Conservation (phyloP, 2,329 filamentous ascomycete species). For the Ilyonectria destructans region DNA sequence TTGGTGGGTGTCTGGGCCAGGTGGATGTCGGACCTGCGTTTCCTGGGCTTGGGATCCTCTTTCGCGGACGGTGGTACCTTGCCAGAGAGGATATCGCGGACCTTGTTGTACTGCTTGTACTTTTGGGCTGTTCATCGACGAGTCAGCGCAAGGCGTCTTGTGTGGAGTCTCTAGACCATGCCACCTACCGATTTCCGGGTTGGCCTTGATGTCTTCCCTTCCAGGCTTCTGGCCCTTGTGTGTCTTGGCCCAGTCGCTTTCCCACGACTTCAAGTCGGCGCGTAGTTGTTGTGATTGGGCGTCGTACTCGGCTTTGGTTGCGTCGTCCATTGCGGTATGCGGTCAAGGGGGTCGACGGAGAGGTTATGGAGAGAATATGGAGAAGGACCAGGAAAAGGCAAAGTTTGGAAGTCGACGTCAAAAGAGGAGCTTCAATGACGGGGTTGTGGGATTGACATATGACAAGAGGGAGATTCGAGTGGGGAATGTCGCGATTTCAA, state of each 20-base stretch:
- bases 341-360: not conserved
- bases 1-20: slow-evolving; percentile 67
- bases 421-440: slow-evolving; percentile 9
- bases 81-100: slow-evolving; percentile 73
- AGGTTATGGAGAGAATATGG: not conserved
- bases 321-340: slow-evolving; percentile 62
- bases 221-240: slow-evolving; percentile 80
- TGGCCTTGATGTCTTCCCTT: slow-evolving; percentile 83
- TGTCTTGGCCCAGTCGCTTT: slow-evolving; percentile 75
- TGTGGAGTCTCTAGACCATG: rapidly evolving
- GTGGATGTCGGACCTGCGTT: slow-evolving; percentile 59
- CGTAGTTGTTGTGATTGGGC: slow-evolving; percentile 70
- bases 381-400: not conserved
- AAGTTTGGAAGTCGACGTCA: not conserved
- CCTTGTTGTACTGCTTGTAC: slow-evolving; percentile 83
- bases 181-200: slow-evolving; percentile 77
- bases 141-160: slow-evolving; percentile 5
- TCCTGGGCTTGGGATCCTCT: slow-evolving; percentile 55
- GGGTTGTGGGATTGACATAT: slow-evolving; percentile 21
- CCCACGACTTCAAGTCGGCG: slow-evolving; percentile 82
- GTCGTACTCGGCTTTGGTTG: slow-evolving; percentile 63
- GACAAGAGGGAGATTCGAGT: slow-evolving; percentile 25
- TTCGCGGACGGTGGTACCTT: slow-evolving; percentile 63
- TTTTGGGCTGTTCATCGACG: slow-evolving; percentile 70
- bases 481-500: slow-evolving; percentile 39